Base-by-base conservation (phyloP, 2,329 filamentous ascomycete species). In the Achaetomium macrosporum region DNA sequence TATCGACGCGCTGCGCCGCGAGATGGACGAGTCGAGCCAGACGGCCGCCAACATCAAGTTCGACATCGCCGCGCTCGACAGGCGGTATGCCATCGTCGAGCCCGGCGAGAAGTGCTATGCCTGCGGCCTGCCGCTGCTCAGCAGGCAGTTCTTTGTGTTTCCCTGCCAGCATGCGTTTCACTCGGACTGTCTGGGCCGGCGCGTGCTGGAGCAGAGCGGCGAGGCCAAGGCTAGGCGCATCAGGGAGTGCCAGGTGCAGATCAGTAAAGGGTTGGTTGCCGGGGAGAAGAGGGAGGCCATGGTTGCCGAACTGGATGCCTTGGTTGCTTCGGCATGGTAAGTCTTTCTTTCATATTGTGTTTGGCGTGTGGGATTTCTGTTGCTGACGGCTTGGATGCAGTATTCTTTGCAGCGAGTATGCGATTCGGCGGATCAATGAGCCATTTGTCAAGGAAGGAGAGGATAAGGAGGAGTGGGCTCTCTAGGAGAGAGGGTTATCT, bases 121-220 rank as follows among this genome's bases (percentile, higher is more conserved):
- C 2, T 99, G 93, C 65, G 82, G 84, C 0, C 71, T 97, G 51
- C 93, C 93, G 10, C 73, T 99, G 50, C 77, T 99, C 15, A 91
- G 88, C 65, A 75, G 91, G 50, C 91, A 96, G 64, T 99, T 99
- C 71, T 99, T 97, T 62, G 93, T 99, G 16, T 99, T 99, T 61
- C 93, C 93, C 0, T 99, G 93, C 69, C 93, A 99, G 73, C 93
- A 99, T 70, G 88, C 91, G 3, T 99, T 99, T 65, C 93, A 99
- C 69, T 92, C 88, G 40, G 93, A 99, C 67, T 99, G 93, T 68
- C 72, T 99, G 45, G 92, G 90, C 0, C 85, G 83, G 63, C 87
- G 87, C 65, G 90, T 97, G 1, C 78, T 96, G 49, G 88, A 92
- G 68, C 85, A 90, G 59, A 84, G 86, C 1, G 89, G 90, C 0